Percentiles rank a stretch among this genome's conserved stretches.
Evolutionary conservation across 2,329 filamentous ascomycete genomes (phyloP).

Genomic region (Fusarium paranaense): DNA sequence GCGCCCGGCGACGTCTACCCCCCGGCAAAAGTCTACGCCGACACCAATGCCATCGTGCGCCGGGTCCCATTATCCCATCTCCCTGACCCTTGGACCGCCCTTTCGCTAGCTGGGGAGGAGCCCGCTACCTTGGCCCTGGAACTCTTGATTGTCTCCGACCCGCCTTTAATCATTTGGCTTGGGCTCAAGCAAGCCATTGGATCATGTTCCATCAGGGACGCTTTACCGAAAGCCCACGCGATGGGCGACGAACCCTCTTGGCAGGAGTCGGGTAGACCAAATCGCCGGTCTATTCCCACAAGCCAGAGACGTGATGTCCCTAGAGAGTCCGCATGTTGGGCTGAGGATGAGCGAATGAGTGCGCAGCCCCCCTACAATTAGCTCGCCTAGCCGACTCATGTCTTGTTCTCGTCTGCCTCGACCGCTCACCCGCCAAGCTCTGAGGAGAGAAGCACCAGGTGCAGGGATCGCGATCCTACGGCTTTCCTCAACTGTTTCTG

Average conservation of each 20-base stretch:
- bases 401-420: slow-evolving; percentile 33
- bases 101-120: slow-evolving; percentile 19
- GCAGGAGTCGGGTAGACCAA: slow-evolving; percentile 8
- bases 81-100: slow-evolving; percentile 33
- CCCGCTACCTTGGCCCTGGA: slow-evolving; percentile 40
- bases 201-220: slow-evolving; percentile 7
- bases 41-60: slow-evolving; percentile 5
- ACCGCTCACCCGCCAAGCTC: slow-evolving; percentile 34
- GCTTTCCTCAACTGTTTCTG: slow-evolving; percentile 33
- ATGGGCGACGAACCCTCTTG: slow-evolving; percentile 28
- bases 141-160: slow-evolving; percentile 29
- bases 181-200: slow-evolving; percentile 16
- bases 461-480: slow-evolving; percentile 45
- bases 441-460: slow-evolving; percentile 34
- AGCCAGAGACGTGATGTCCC: slow-evolving; percentile 2
- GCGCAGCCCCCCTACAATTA: slow-evolving; percentile 29
- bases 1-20: slow-evolving; percentile 26
- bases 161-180: slow-evolving; percentile 10
- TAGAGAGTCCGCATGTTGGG: slow-evolving; percentile 11
- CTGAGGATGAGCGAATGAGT: slow-evolving; percentile 16
- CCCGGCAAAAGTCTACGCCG: slow-evolving; percentile 2
- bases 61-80: slow-evolving; percentile 8
- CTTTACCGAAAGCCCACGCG: slow-evolving; percentile 16
- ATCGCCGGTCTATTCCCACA: slow-evolving; percentile 31
- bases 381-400: slow-evolving; percentile 19